Evolutionary conservation across 2,329 filamentous ascomycete species (phyloP).

Genomic region (Ophiostoma ips): DNA sequence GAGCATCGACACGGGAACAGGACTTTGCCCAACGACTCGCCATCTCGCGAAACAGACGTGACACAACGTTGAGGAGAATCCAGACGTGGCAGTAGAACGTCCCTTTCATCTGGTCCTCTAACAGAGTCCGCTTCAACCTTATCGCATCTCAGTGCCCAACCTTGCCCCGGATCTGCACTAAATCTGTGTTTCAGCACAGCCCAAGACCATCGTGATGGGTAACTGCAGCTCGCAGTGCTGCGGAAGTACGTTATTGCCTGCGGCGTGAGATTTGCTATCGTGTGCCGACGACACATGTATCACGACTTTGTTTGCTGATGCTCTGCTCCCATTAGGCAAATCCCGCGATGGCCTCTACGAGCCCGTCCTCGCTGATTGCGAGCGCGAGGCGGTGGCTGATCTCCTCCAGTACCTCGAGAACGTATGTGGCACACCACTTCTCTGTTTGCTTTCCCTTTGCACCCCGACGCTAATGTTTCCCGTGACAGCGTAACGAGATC

Average conservation of each 20-base stretch:
- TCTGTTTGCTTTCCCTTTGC: not conserved
- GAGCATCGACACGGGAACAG: not conserved
- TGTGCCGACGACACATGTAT: not conserved
- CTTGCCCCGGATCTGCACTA: not conserved
- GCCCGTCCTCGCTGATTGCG: conserved; percentile 82
- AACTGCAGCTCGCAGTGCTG: conserved; percentile 49
- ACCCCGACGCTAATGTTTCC: not conserved
- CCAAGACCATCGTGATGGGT: conserved; percentile 36
- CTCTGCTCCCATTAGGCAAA: conserved; percentile 38
- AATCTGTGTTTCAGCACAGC: not conserved
- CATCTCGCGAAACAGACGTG: not conserved
- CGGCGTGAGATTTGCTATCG: too few relatives aligned
- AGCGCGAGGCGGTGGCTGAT: conserved; percentile 92
- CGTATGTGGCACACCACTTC: conserved; percentile 38
- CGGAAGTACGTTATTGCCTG: conserved; percentile 28
- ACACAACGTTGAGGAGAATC: not conserved
- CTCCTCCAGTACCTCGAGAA: conserved; percentile 93
- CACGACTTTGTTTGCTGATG: not conserved
- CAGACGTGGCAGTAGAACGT: not conserved
- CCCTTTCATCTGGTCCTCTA: not conserved
- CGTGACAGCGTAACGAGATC: conserved; percentile 69
- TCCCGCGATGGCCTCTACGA: conserved; percentile 73
- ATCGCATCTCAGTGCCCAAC: not conserved
- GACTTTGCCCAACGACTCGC: not conserved
- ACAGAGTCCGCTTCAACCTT: not conserved